These are phyloP conservation scores for Diaporthe amygdali DNA, from an alignment of 2,329 filamentous ascomycete genomes.

Conservation along the genomic window DNA sequence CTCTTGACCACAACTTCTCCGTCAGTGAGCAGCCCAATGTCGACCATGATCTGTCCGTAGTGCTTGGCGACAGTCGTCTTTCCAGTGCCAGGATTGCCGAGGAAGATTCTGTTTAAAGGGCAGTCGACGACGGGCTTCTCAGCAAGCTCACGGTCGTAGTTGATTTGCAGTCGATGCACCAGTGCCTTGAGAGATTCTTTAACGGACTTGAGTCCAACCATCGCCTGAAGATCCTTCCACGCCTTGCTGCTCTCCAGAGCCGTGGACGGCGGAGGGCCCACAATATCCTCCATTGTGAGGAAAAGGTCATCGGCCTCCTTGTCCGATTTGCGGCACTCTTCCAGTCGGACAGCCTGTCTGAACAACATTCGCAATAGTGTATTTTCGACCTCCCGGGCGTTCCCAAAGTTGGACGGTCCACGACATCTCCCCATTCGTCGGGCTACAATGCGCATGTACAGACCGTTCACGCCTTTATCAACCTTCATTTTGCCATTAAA, in stretches of 20 bases:
- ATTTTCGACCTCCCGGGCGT: slow-evolving; percentile 74
- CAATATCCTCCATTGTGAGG: slow-evolving; percentile 70
- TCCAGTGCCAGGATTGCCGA: slow-evolving; percentile 76
- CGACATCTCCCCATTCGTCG: slow-evolving; percentile 66
- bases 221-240: slow-evolving; percentile 60
- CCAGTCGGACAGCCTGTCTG: slow-evolving; percentile 64
- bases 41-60: slow-evolving; percentile 71
- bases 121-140: slow-evolving; percentile 65
- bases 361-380: slow-evolving; percentile 55
- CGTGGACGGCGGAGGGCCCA: slow-evolving; percentile 68
- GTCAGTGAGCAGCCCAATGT: slow-evolving; percentile 70
- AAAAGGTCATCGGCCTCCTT: slow-evolving; percentile 58
- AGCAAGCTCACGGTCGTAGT: slow-evolving; percentile 68
- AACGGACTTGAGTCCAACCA: slow-evolving; percentile 66
- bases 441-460: slow-evolving; percentile 68
- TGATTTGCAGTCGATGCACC: slow-evolving; percentile 63
- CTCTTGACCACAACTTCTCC: slow-evolving; percentile 74
- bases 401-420: slow-evolving; percentile 72
- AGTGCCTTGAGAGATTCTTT: slow-evolving; percentile 65
- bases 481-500: slow-evolving; percentile 62
- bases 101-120: slow-evolving; percentile 71
- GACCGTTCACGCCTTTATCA: slow-evolving; percentile 61
- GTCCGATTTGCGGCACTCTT: slow-evolving; percentile 46
- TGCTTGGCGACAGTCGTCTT: slow-evolving; percentile 79
- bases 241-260: slow-evolving; percentile 57